Base-by-base conservation (phyloP, 2,329 filamentous ascomycete species). In the Diplodia corticola region DNA sequence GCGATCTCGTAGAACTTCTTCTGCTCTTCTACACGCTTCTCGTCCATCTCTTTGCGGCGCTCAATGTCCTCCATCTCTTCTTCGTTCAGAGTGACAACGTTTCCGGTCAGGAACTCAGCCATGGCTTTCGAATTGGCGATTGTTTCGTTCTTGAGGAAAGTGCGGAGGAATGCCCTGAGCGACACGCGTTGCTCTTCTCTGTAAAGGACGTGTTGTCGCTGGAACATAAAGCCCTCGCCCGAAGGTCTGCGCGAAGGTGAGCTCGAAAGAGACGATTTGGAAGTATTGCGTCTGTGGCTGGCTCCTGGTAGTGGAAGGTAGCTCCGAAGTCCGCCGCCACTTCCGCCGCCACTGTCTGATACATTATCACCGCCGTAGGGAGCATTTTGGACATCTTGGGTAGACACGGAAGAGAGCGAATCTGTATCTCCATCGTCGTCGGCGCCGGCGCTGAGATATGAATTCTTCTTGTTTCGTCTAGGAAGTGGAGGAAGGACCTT, bases 1-100 rank as follows among this genome's bases (percentile, higher is more conserved):
- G 95, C 95, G 74, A 99, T 93, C 76, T 99, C 94, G 77, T 97
- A 99, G 76, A 99, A 99, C 70, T 89, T 87, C 75, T 89, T 91
- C 76, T 99, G 95, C 78, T 99, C 95, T 73, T 96, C 91, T 63
- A 98, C 86, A 51, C 95, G 88, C 77, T 91, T 91, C 75, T 91
- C 89, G 72, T 99, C 95, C 78, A 97, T 88, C 13, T 86, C 84
- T 77, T 93, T 96, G 63, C 95, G 86, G 67, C 86, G 86, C 69
- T 88, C 78, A 35, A 97, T 93, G 74, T 99, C 95, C 2, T 89
- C 85, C 30, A 90, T 81, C 74, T 99, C 95, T 67, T 95, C 92
- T 71, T 94, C 91, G 24, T 88, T 92, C 10, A 92, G 82, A 1
- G 85, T 87, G 28, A 96, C 86, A 0, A 90, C 88, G n/a, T 91